A percentile compares a stretch with the other conserved stretches of the same genome.
Conservation (phyloP, 257 asterid genomes). For the Capsicum baccatum region DNA sequence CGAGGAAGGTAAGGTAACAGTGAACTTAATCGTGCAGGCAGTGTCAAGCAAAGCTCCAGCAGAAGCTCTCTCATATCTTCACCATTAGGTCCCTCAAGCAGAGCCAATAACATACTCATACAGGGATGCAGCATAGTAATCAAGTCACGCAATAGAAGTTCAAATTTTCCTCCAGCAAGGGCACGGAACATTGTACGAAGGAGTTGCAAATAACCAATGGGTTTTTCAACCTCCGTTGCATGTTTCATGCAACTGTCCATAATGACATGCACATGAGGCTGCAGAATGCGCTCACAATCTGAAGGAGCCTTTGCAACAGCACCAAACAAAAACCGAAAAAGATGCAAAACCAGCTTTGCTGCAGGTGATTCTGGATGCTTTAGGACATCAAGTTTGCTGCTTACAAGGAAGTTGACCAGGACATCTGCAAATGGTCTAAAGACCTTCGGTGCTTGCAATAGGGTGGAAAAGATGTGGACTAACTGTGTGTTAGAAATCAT, state of each 20-base stretch:
- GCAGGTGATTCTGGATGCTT: conserved; percentile 99
- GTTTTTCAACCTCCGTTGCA: conserved; percentile 88
- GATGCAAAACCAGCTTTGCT: conserved; percentile 98
- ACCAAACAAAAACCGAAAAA: conserved; percentile 82
- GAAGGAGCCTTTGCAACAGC: conserved; percentile 97
- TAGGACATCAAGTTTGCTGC: conserved; percentile 93
- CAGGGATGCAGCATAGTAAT: conserved; percentile 88
- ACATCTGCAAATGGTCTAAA: conserved; percentile 98
- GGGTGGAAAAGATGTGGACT: conserved; percentile 90
- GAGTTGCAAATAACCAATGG: conserved; percentile 92
- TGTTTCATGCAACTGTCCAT: conserved; percentile 98
- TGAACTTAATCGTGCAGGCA: conserved; percentile 96
- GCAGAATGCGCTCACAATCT: conserved; percentile 96
- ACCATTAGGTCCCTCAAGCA: conserved; percentile 98
- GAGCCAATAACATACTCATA: conserved; percentile 81
- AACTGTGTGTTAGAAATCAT: conserved; percentile 95
- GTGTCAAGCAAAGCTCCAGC: conserved; percentile 82
- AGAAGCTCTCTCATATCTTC: conserved; percentile 92
- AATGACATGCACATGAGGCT: conserved; percentile 90
- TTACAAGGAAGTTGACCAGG: conserved; percentile 91
- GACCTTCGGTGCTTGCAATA: conserved; percentile 91
- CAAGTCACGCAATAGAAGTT: conserved; percentile 87
- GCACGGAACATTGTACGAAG: conserved; percentile 98
- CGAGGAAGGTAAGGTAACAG: conserved; percentile 95
- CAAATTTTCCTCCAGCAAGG: conserved; percentile 97